phyloP scores from a whole-genome alignment of 345 rosid species.

The Eucalyptus tenuipes region DNA sequence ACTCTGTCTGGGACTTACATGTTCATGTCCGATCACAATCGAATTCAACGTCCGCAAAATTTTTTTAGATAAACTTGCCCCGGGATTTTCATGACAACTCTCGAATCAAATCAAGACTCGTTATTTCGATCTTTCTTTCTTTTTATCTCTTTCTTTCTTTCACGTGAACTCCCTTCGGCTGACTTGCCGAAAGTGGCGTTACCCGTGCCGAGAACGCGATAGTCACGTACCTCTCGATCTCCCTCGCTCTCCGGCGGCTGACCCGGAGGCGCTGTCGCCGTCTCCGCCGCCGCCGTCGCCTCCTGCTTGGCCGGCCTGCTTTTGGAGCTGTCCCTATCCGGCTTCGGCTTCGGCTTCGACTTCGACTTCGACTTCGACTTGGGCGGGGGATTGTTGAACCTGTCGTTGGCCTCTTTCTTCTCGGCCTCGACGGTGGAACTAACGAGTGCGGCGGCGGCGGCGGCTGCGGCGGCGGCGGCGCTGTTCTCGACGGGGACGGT shows the following conservation, averaged over 20 bases:
- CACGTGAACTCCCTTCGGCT: neutral
- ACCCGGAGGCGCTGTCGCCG: neutral
- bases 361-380: neutral
- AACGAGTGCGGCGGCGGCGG: neutral
- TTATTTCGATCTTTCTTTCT: neutral
- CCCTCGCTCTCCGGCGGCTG: neutral
- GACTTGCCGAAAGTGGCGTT: neutral
- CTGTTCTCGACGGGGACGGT: constrained; percentile 26
- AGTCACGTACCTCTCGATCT: neutral
- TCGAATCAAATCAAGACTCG: neutral
- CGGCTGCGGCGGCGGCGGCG: neutral
- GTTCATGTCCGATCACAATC: neutral
- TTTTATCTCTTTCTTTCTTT: neutral
- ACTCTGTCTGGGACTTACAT: neutral
- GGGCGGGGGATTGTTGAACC: neutral
- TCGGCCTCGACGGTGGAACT: neutral
- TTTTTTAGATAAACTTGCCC: neutral
- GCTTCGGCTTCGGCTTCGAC: neutral
- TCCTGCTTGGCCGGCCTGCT: neutral
- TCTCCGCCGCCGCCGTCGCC: neutral
- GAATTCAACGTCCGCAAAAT: neutral
- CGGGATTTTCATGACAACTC: neutral
- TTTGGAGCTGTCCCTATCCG: neutral
- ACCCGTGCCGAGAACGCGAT: neutral
- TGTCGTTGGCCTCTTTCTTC: constrained; percentile 3